Percentiles rank a stretch among this genome's conserved stretches.
phyloP scores from a whole-genome alignment of 805 yeast genomes.

The Spencermartinsiella europaea region DNA sequence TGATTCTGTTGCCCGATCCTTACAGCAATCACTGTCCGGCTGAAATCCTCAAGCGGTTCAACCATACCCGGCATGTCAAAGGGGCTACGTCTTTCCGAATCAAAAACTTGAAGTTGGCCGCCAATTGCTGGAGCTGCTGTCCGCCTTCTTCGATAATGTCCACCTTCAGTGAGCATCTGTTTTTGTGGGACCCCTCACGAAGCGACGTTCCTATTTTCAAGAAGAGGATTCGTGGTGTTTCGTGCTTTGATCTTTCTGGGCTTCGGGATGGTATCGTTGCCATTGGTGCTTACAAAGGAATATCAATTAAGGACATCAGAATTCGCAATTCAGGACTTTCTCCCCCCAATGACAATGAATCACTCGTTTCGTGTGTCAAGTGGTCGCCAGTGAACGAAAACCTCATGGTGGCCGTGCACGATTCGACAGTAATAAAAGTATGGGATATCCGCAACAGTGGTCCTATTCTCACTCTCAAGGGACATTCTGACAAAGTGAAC shows the following conservation, averaged over 20 bases:
- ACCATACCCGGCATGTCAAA: conserved; percentile 62
- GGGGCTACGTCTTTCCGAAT: conserved; percentile 27
- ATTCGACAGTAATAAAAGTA: conserved; percentile 50
- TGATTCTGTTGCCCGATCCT: conserved; percentile 61
- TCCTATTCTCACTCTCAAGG: conserved; percentile 48
- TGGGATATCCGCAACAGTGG: conserved; percentile 70
- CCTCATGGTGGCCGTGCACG: conserved; percentile 59
- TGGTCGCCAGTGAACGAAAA: conserved; percentile 64
- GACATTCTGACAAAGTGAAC: conserved; percentile 52
- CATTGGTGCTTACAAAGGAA: conserved; percentile 59
- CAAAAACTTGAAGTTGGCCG: conserved; percentile 35
- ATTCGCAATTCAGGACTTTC: conserved; percentile 42
- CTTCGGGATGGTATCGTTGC: conserved; percentile 51
- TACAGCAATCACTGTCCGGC: conserved; percentile 48
- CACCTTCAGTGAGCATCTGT: conserved; percentile 61
- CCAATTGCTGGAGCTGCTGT: conserved; percentile 41
- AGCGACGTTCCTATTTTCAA: conserved; percentile 55
- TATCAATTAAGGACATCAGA: conserved; percentile 69
- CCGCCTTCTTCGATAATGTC: conserved; percentile 49
- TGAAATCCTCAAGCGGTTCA: conserved; percentile 70
- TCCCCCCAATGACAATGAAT: conserved; percentile 35
- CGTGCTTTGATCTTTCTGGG: conserved; percentile 45
- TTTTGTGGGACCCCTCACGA: conserved; percentile 68
- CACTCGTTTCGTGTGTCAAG: conserved; percentile 40
- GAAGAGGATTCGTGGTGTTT: conserved; percentile 47